These are phyloP conservation scores for Alternaria novae-zelandiae DNA, from an alignment of 2,329 filamentous ascomycete genomes.

Conservation along the genomic window DNA sequence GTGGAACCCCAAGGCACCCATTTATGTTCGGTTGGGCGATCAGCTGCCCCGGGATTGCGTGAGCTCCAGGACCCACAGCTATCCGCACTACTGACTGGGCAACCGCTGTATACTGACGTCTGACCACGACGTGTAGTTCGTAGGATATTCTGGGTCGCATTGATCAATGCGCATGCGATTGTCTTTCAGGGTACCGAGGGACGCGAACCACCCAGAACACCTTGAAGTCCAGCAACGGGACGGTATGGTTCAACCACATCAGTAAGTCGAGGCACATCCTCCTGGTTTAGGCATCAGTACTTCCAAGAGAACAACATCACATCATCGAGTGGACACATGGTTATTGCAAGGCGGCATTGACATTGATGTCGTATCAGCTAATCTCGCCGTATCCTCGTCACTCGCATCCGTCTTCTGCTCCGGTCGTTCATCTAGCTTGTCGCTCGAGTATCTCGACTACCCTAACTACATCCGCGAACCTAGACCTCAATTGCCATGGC, in stretches of 20 bases:
- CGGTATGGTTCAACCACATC: not conserved
- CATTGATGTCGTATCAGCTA: not conserved
- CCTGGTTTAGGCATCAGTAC: conserved; percentile 2
- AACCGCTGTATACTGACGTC: not conserved
- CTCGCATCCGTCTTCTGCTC: not conserved
- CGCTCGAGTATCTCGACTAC: not conserved
- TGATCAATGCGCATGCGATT: not conserved
- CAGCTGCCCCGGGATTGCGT: conserved; percentile 34
- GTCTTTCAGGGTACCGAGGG: not conserved
- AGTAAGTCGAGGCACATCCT: not conserved
- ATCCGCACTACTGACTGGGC: conserved; percentile 15
- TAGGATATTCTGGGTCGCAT: not conserved
- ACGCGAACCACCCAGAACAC: not conserved
- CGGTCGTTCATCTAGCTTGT: not conserved
- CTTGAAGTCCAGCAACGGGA: not conserved
- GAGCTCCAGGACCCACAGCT: conserved; percentile 28
- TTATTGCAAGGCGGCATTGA: not conserved
- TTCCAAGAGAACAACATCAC: not conserved
- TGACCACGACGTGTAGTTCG: not conserved
- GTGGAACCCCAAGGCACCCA: conserved; percentile 39
- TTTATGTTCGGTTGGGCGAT: conserved; percentile 24
- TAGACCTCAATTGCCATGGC: conserved; percentile 16
- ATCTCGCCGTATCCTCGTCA: not conserved
- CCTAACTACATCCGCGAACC: not conserved
- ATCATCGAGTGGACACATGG: not conserved